Conservation (phyloP, 352 stramenopile species). For the Phytopythium chamaehyphon region DNA sequence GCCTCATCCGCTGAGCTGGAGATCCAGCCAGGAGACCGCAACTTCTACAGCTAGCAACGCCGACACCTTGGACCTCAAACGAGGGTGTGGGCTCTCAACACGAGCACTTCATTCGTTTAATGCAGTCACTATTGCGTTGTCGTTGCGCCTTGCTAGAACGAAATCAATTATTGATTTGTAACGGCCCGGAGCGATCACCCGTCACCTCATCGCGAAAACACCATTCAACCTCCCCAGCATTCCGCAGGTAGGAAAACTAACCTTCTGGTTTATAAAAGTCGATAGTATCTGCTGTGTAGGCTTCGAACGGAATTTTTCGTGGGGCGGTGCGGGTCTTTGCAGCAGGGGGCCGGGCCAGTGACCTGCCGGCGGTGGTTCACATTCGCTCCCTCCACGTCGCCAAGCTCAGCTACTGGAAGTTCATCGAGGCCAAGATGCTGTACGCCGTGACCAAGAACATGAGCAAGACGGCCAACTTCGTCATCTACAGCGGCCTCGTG, state of each 20-base stretch:
- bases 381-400: slow-evolving; percentile 13
- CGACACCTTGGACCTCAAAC: no score
- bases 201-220: not conserved
- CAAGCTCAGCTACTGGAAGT: not conserved
- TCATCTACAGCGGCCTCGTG: slow-evolving; percentile 32
- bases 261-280: not conserved
- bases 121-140: no score
- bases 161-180: no score
- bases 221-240: not conserved
- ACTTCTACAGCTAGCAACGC: no score
- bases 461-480: slow-evolving; percentile 54
- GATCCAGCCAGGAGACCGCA: no score
- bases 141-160: no score
- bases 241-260: no score
- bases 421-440: slow-evolving; percentile 33
- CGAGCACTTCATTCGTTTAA: no score
- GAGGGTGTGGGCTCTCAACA: no score
- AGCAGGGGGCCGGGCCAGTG: slow-evolving; percentile 23
- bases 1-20: no score
- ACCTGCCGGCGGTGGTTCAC: slow-evolving; percentile 2
- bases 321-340: slow-evolving; percentile 39
- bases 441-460: slow-evolving; percentile 67
- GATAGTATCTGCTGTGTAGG: not conserved
- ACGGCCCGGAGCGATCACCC: no score
- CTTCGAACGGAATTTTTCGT: slow-evolving; percentile 1